A percentile compares a stretch with the other conserved stretches of the same genome.
Conservation (phyloP, 1,139 yeast genomes). For the Meyerozyma guilliermondii region DNA sequence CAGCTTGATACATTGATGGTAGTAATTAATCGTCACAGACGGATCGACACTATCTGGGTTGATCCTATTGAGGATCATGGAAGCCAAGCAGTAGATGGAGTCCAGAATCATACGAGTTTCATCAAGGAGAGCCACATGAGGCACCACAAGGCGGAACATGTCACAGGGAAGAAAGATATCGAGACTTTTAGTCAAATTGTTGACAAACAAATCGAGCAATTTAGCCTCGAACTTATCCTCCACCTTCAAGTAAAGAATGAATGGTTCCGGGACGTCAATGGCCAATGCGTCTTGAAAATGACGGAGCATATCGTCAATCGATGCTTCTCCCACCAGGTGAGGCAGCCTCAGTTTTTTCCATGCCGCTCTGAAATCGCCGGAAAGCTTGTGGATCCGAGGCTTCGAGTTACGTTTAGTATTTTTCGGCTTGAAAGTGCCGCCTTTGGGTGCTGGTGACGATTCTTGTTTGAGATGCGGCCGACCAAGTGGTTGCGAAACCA, state of each 20-base stretch:
- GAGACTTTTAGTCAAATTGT: conserved; percentile 20
- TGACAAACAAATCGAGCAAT: conserved; percentile 29
- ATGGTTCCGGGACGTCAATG: conserved; percentile 10
- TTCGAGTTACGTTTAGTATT: conserved; percentile 32
- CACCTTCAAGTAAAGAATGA: conserved; percentile 12
- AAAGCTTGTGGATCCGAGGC: conserved; percentile 32
- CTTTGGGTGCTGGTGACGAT: neutral
- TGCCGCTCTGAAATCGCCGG: conserved; percentile 7
- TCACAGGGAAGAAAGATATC: conserved; percentile 30
- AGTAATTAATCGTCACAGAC: conserved; percentile 29
- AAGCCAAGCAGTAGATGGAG: conserved; percentile 31
- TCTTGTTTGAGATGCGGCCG: neutral
- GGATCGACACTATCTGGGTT: conserved; percentile 25
- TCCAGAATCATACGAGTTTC: conserved; percentile 33
- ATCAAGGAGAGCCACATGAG: conserved; percentile 33
- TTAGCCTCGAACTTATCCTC: conserved; percentile 23
- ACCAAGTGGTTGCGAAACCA: conserved; percentile 1
- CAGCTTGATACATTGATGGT: conserved; percentile 30
- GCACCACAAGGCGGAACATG: conserved; percentile 26
- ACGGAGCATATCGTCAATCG: conserved; percentile 22
- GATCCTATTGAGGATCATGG: conserved; percentile 27
- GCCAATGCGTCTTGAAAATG: conserved; percentile 22
- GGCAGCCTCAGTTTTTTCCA: conserved; percentile 6
- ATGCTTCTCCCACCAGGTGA: conserved; percentile 16
- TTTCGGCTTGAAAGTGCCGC: conserved; percentile 24